Evolutionary conservation across 1,284 basidiomycete species (phyloP).

Genomic region (Pseudozyma flocculosa): DNA sequence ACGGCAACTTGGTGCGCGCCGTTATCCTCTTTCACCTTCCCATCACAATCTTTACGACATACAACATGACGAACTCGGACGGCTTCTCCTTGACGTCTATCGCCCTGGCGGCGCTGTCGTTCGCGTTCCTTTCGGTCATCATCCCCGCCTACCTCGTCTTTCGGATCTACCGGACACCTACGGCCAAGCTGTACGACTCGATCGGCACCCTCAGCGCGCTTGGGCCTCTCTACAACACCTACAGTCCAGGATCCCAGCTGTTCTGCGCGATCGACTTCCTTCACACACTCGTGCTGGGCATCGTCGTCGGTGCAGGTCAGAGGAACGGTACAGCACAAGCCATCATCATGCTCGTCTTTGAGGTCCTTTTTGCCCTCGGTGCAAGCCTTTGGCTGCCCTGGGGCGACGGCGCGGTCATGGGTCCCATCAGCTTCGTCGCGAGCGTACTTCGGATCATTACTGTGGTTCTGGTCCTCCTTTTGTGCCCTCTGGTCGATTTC

Average conservation of each 20-base stretch:
- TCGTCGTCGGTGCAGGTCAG: slow-evolving; percentile 86
- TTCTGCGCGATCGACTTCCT: slow-evolving; percentile 80
- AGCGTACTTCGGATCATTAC: slow-evolving; percentile 85
- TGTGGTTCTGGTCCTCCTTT: slow-evolving; percentile 81
- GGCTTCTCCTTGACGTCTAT: slow-evolving; percentile 64
- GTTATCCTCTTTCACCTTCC: slow-evolving; percentile 90
- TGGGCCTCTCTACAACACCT: slow-evolving; percentile 94
- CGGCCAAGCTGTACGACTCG: slow-evolving; percentile 89
- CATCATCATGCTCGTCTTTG: slow-evolving; percentile 67
- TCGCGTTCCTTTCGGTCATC: slow-evolving; percentile 75
- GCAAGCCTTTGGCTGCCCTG: slow-evolving; percentile 76
- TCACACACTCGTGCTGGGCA: slow-evolving; percentile 74
- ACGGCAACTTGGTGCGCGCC: slow-evolving; percentile 86
- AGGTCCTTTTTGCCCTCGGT: slow-evolving; percentile 59
- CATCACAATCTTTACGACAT: slow-evolving; percentile 84
- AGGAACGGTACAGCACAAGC: slow-evolving; percentile 85
- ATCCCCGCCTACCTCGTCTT: slow-evolving; percentile 74
- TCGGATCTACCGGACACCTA: slow-evolving; percentile 74
- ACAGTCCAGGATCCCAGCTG: slow-evolving; percentile 84
- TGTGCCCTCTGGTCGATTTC: slow-evolving; percentile 73
- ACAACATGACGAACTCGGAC: slow-evolving; percentile 71
- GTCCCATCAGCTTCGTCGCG: slow-evolving; percentile 84
- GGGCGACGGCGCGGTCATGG: slow-evolving; percentile 95
- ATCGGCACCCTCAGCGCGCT: slow-evolving; percentile 84
- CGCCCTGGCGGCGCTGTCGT: slow-evolving; percentile 72